Base-by-base conservation (phyloP, 139 green algal genomes). In the Prasinococcaceae sp. region DNA sequence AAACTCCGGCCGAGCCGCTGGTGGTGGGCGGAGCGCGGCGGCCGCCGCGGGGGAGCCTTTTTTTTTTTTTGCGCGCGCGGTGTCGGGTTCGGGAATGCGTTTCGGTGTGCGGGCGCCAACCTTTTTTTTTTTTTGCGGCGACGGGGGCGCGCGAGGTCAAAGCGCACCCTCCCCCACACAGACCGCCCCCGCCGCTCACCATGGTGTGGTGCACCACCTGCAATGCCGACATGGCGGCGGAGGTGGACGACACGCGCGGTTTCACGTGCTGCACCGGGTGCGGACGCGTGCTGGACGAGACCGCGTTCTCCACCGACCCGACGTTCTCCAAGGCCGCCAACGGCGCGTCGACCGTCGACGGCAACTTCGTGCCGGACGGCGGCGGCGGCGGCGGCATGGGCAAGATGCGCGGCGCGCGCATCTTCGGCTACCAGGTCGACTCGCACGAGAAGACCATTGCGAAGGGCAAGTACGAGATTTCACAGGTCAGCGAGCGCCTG, bases 231-330 rank as follows among this genome's bases (percentile, higher is more conserved):
- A 53, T 71, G 28, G 20, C 39, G 4, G 50, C 60, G 22, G 79
- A 89, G 38, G 47, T 67, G 1, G 80, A 93, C 49, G 75, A 88
- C 6, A 46, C 74, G 0, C 78, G 76, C 19, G 86, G 82, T 17
- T 88, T 92, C 68, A 73, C 71, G 74, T 85, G 73, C 68, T 96
- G 88, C 72, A 74, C 73, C 5, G 30, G 65, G 26, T 96, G 88
- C 60, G 87, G 88, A 3, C 70, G 69, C 6, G 83, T 96, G 47
- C 68, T 95, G 22, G 84, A 95, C 32, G 85, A 95, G 32, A 58
- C 58, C n/a, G 76, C 81, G 30, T 94, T 90, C 40, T 80, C 69
- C 22, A 73, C 63, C 16, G 84, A 94, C 29, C 66, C 88, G 17
- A 86, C 79, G 9, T 96, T 96, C 52, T 50, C 60, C 1, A 94